phyloP scores from a whole-genome alignment of 1,284 basidiomycete species.

The Ustilago lituana region DNA sequence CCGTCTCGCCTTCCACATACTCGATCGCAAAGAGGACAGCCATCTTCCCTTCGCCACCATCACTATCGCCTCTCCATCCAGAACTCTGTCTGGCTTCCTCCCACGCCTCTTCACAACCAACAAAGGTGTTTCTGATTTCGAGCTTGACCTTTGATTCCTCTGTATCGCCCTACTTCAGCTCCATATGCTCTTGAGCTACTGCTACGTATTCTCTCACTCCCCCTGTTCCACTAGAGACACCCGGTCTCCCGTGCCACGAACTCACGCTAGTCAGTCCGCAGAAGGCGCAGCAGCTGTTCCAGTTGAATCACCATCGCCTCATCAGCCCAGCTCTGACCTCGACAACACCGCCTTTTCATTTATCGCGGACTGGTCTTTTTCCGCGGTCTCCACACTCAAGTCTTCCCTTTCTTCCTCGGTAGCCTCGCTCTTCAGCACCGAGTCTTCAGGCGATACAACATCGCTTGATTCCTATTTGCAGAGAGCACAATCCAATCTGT shows the following conservation, averaged over 20 bases:
- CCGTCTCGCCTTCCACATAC: too few relatives aligned
- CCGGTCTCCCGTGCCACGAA: neutral
- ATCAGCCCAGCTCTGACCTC: neutral
- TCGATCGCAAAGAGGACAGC: too few relatives aligned
- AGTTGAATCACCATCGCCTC: neutral
- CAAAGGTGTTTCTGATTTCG: too few relatives aligned
- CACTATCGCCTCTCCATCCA: too few relatives aligned
- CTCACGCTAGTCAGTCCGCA: too few relatives aligned
- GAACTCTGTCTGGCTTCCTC: too few relatives aligned
- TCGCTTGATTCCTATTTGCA: neutral
- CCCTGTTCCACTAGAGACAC: constrained; percentile 9
- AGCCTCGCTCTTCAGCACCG: neutral
- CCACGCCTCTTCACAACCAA: too few relatives aligned
- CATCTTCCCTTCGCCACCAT: too few relatives aligned
- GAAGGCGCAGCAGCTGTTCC: too few relatives aligned
- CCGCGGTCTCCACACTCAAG: neutral
- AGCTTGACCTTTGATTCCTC: too few relatives aligned
- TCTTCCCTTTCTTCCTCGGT: constrained; percentile 5
- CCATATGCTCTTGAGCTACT: constrained; percentile 38
- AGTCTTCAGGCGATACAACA: neutral
- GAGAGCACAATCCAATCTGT: neutral
- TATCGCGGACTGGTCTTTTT: constrained; percentile 10
- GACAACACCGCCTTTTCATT: neutral
- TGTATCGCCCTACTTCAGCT: neutral
- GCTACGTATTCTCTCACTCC: constrained; percentile 28